Conservation (phyloP, 805 yeast genomes). For the Sugiyamaella valdiviana region DNA sequence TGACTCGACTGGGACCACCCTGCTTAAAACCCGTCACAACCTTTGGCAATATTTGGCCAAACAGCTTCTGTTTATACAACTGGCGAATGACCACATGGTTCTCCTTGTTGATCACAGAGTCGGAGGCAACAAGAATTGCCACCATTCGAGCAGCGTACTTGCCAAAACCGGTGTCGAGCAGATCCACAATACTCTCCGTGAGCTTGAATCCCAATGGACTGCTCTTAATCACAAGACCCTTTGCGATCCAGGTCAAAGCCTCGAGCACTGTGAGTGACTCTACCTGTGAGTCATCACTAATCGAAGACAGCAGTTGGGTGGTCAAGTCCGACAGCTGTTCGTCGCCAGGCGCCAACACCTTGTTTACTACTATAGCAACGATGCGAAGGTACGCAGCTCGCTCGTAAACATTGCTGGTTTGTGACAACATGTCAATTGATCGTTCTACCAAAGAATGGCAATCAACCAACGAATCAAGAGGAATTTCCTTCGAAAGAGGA, state of each 20-base stretch:
- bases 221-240: slow-evolving; percentile 58
- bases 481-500: slow-evolving; percentile 8
- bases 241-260: slow-evolving; percentile 59
- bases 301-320: background rate
- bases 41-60: slow-evolving; percentile 51
- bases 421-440: slow-evolving; percentile 16
- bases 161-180: slow-evolving; percentile 37
- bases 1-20: slow-evolving; percentile 34
- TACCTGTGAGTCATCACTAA: background rate
- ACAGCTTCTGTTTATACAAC: slow-evolving; percentile 76
- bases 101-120: slow-evolving; percentile 50
- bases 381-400: slow-evolving; percentile 54
- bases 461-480: background rate
- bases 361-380: slow-evolving; percentile 51
- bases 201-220: slow-evolving; percentile 37
- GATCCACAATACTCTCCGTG: slow-evolving; percentile 33
- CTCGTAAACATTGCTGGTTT: slow-evolving; percentile 29
- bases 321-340: slow-evolving; percentile 16
- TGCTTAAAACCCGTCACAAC: slow-evolving; percentile 45
- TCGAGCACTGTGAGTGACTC: slow-evolving; percentile 33
- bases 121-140: slow-evolving; percentile 61
- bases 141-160: slow-evolving; percentile 46
- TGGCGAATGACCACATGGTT: slow-evolving; percentile 54
- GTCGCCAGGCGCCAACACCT: slow-evolving; percentile 37
- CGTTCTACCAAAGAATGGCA: slow-evolving; percentile 7